Evolutionary conservation across 805 yeast genomes (phyloP), one percentile per base, ranked within the genome.

Genomic region (Candida hispaniensis): DNA sequence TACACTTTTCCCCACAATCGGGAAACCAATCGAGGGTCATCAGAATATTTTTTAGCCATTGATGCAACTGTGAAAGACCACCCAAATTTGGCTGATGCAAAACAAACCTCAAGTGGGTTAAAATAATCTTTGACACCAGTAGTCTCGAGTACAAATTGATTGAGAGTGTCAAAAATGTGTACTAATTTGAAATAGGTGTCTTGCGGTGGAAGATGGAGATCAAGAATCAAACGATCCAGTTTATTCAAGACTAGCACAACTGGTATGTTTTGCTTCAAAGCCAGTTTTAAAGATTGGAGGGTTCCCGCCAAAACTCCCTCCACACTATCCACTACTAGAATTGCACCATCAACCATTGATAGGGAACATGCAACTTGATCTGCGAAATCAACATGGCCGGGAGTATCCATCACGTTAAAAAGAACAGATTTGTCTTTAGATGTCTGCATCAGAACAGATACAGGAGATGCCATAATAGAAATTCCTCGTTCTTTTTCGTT

Each of bases 331-430:
- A 88, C 63, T 1, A 82, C 79, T 2, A 85, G 53, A 0, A 77
- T 58, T 0, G 71, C 71, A 2, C 77, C 71, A 44, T 91, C 96
- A 0, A 69, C 67, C 0, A 75, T 60, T 14, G 70, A 54, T 7
- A 75, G 53, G 0, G 79, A 67, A 0, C 70, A 65, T 0, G 71
- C 64, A 4, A 72, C 57, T 46, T 91, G 96, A 50, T 83, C 95
- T 17, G 64, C 58, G 49, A 91, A 91, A 49, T 83, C 76, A 0
- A 71, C 68, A 55, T 91, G 97, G 0, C 99, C 99, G 0, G 99
- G 99, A 0, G 94, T 63, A 48, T 93, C 99, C 1, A 83, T 44
- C 1, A 86, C 42, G 48, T 79, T 81, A 13, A 75, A 47, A 0
- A 71, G 69, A 11, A 60, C 55, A 0, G 93, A 75, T 42, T 68